phyloP scores from a whole-genome alignment of 495 filamentous ascomycete genomes.

The Aspergillus biplanus region DNA sequence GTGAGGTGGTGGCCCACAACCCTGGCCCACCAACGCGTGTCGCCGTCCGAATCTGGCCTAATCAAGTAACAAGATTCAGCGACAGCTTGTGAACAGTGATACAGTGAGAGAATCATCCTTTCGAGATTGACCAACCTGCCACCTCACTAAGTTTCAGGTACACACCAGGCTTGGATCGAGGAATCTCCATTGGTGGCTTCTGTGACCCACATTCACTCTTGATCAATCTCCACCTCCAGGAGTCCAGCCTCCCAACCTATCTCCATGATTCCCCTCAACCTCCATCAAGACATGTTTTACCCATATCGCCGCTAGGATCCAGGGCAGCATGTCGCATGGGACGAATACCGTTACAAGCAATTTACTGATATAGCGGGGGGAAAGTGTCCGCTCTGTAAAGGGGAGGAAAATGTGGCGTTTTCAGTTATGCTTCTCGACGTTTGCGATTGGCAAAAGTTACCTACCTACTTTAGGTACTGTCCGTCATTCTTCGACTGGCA shows the following conservation, averaged over 20 bases:
- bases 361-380: constrained; percentile 2
- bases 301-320: constrained; percentile 3
- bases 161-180: constrained; percentile 9
- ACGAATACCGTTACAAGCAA: background rate
- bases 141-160: constrained; percentile 28
- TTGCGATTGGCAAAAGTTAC: constrained; percentile 24
- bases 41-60: constrained; percentile 18
- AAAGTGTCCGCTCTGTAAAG: constrained; percentile 4
- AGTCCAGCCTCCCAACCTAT: constrained; percentile 5
- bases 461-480: constrained; percentile 10
- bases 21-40: constrained; percentile 34
- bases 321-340: background rate
- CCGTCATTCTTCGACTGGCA: constrained; percentile 23
- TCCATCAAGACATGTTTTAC: constrained; percentile 7
- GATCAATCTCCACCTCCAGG: background rate
- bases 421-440: constrained; percentile 18
- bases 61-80: constrained; percentile 4
- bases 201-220: constrained; percentile 19
- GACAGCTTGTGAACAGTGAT: constrained; percentile 2
- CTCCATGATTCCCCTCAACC: background rate
- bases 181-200: constrained; percentile 16
- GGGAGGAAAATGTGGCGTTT: constrained; percentile 20
- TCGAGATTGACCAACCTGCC: constrained; percentile 16
- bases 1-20: constrained; percentile 19
- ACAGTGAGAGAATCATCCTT: constrained; percentile 5